Evolutionary conservation across 164 flowering plant species (phyloP).

Genomic region (Warburgia ugandensis): DNA sequence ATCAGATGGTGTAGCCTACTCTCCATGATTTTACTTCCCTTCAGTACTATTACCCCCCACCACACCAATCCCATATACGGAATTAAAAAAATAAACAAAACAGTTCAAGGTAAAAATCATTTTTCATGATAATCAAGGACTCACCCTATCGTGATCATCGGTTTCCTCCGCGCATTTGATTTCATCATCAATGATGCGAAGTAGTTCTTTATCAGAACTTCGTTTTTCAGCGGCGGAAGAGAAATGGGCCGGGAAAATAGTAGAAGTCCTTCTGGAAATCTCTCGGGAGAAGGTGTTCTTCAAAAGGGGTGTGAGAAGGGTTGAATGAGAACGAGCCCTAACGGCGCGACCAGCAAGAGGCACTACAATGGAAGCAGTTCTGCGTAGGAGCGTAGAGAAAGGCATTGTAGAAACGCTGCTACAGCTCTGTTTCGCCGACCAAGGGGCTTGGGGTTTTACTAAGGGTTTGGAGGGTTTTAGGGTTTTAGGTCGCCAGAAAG

Average conservation of each 20-base stretch:
- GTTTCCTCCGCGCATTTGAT: constrained; percentile 48
- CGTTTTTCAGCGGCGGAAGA: constrained; percentile 24
- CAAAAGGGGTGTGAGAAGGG: constrained; percentile 25
- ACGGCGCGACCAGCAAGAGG: too few relatives aligned
- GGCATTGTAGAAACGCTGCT: too few relatives aligned
- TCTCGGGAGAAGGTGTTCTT: constrained; percentile 16
- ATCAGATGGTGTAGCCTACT: background rate
- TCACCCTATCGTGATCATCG: constrained; percentile 40
- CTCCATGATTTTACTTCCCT: background rate
- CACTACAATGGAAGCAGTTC: too few relatives aligned
- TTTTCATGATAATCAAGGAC: too few relatives aligned
- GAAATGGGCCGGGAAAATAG: constrained; percentile 11
- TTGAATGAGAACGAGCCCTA: too few relatives aligned
- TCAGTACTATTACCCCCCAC: background rate
- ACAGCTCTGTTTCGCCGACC: too few relatives aligned
- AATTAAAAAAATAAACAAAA: background rate
- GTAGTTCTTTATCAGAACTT: constrained; percentile 36
- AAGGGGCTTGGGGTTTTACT: too few relatives aligned
- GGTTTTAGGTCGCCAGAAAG: too few relatives aligned
- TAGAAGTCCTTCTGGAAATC: constrained; percentile 9
- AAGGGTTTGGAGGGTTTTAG: too few relatives aligned
- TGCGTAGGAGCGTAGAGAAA: too few relatives aligned
- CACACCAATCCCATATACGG: too few relatives aligned
- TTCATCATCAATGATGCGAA: constrained; percentile 53
- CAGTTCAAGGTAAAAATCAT: background rate